These are phyloP conservation scores for Pestalotiopsis sp. DNA, from an alignment of 2,329 filamentous ascomycete genomes.

Conservation along the genomic window DNA sequence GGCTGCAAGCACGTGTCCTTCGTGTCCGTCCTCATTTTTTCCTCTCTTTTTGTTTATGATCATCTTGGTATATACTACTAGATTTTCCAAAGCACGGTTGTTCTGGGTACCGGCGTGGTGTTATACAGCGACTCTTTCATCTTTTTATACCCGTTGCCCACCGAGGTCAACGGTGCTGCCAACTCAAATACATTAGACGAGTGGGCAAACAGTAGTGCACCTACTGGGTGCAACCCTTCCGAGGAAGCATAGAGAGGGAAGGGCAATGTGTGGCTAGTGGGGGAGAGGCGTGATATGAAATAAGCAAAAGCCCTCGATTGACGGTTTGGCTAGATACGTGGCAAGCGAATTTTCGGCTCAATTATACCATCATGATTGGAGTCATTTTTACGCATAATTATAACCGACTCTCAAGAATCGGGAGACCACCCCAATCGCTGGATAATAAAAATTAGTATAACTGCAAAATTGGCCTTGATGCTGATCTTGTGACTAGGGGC, in stretches of 20 bases:
- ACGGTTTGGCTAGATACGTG: background rate
- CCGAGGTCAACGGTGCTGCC: background rate
- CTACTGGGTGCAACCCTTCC: background rate
- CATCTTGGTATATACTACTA: conserved; percentile 1
- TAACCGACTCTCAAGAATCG: too few relatives aligned
- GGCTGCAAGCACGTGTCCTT: background rate
- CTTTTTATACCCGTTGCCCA: background rate
- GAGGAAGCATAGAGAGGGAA: background rate
- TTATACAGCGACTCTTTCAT: background rate
- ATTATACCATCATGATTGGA: background rate
- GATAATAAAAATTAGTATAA: too few relatives aligned
- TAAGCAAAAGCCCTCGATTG: background rate
- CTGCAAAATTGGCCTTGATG: too few relatives aligned
- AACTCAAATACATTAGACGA: background rate
- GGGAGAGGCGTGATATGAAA: background rate
- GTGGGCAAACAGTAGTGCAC: background rate
- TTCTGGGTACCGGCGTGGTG: background rate
- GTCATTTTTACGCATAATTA: too few relatives aligned
- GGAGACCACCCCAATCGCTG: too few relatives aligned
- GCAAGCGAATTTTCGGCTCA: background rate
- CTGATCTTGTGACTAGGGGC: too few relatives aligned
- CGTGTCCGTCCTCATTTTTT: background rate
- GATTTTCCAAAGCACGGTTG: background rate
- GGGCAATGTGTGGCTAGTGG: background rate
- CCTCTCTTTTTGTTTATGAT: background rate